Percentiles rank a stretch among this genome's conserved stretches.
Evolutionary conservation across 208 protist species (phyloP).

Genomic region (Cochliopodium minus): DNA sequence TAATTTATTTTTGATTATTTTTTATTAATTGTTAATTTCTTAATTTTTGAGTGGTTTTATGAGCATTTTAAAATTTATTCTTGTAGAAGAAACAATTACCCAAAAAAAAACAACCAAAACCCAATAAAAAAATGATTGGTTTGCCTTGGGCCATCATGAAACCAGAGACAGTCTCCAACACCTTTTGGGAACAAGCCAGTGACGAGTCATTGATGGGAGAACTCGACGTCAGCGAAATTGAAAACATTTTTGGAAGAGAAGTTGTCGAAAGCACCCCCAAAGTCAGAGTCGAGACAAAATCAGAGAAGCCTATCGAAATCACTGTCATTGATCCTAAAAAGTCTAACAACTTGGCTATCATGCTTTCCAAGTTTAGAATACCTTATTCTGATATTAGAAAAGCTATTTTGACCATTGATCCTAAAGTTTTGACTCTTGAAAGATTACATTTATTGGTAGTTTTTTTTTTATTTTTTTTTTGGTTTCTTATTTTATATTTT

Average conservation of each 20-base stretch:
- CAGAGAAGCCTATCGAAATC: neutral
- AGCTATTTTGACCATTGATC: constrained; percentile 5
- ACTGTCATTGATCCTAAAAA: constrained; percentile 3
- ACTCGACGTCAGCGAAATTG: neutral
- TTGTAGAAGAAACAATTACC: too few relatives aligned
- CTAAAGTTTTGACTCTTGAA: neutral
- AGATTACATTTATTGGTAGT: too few relatives aligned
- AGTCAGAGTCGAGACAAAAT: neutral
- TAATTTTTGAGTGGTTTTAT: too few relatives aligned
- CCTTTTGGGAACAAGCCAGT: neutral
- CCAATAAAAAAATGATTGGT: too few relatives aligned
- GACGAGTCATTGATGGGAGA: neutral
- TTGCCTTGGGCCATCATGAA: neutral
- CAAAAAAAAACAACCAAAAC: too few relatives aligned
- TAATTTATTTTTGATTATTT: too few relatives aligned
- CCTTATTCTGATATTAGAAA: neutral
- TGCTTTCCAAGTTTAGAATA: neutral
- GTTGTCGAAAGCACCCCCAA: neutral
- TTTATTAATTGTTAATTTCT: too few relatives aligned
- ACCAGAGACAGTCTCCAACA: neutral
- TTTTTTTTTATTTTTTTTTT: too few relatives aligned
- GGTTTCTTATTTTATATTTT: too few relatives aligned
- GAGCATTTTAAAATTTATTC: too few relatives aligned
- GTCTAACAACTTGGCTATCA: neutral
- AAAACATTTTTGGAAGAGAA: constrained; percentile 6